These are phyloP conservation scores for Thuidium tamariscinum DNA, from an alignment of 225 moss, liverwort and hornwort species.

Conservation along the genomic window DNA sequence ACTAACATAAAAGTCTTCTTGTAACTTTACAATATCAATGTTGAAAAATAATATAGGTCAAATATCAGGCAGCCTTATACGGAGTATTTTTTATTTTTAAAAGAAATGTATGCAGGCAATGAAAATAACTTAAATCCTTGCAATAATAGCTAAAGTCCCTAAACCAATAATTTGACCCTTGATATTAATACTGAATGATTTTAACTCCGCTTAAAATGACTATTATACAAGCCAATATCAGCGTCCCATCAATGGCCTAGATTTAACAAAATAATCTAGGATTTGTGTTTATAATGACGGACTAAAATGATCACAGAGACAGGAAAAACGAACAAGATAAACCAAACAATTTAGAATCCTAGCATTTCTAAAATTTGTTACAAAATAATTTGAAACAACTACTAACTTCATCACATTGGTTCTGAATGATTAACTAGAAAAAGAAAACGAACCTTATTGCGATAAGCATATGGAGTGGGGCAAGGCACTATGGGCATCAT, in stretches of 20 bases:
- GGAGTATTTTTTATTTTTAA: too few relatives aligned
- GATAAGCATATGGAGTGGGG: constrained; percentile 60
- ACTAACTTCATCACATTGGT: background rate
- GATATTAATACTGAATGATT: background rate
- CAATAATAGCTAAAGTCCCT: background rate
- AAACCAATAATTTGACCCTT: background rate
- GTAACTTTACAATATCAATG: background rate
- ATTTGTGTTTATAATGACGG: background rate
- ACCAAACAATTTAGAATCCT: background rate
- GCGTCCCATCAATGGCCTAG: background rate
- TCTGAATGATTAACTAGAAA: background rate
- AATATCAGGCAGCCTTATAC: background rate
- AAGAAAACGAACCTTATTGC: constrained; percentile 63
- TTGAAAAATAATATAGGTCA: background rate
- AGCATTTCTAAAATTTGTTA: background rate
- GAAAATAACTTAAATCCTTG: background rate
- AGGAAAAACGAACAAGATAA: background rate
- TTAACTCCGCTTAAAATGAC: too few relatives aligned
- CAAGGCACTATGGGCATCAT: constrained; percentile 86
- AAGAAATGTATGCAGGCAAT: background rate
- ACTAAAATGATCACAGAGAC: background rate
- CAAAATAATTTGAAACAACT: background rate
- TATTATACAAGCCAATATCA: background rate
- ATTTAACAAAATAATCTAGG: background rate
- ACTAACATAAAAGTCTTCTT: background rate